These are phyloP conservation scores for Leucoagaricus sp. DNA, from an alignment of 1,284 basidiomycete species.

Conservation along the genomic window DNA sequence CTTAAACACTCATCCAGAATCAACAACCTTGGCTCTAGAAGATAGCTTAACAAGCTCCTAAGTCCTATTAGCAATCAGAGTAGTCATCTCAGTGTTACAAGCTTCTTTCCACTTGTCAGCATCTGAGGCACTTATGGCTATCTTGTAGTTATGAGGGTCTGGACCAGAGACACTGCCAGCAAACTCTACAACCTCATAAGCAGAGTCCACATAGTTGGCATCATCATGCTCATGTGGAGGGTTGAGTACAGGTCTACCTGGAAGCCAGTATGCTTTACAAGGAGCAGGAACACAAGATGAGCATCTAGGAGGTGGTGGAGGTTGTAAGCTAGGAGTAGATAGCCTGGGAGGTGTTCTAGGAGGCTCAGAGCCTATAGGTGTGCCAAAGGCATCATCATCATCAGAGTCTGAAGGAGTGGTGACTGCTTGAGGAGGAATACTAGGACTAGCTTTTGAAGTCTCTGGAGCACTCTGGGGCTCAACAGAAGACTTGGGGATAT, in stretches of 20 bases:
- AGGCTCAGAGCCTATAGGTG: slow-evolving; percentile 17
- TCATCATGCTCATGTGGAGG: not conserved
- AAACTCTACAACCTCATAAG: not conserved
- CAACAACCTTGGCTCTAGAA: not conserved
- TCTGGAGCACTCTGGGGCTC: not conserved
- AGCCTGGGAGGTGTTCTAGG: not conserved
- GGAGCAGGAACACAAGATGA: not conserved
- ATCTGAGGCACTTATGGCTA: not conserved
- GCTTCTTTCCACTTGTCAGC: slow-evolving; percentile 3
- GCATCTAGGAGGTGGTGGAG: not conserved
- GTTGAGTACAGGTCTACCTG: not conserved
- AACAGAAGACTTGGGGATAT: not conserved
- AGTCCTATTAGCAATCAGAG: not conserved
- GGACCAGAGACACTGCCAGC: not conserved
- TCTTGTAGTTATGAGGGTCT: not conserved
- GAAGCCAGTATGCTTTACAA: not conserved
- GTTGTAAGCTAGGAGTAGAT: not conserved
- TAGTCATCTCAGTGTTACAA: slow-evolving; percentile 1
- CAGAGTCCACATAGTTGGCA: not conserved
- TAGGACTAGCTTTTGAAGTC: not conserved
- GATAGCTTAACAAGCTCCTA: slow-evolving; percentile 3
- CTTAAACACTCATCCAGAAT: slow-evolving; percentile 5
- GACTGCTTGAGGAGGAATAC: slow-evolving; percentile 8
- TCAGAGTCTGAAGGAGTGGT: slow-evolving; percentile 31
- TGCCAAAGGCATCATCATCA: slow-evolving; percentile 26